Percentiles rank a stretch among this genome's conserved stretches.
Conservation (phyloP, 169 alveolate genomes). For the Plasmodium malariae region DNA sequence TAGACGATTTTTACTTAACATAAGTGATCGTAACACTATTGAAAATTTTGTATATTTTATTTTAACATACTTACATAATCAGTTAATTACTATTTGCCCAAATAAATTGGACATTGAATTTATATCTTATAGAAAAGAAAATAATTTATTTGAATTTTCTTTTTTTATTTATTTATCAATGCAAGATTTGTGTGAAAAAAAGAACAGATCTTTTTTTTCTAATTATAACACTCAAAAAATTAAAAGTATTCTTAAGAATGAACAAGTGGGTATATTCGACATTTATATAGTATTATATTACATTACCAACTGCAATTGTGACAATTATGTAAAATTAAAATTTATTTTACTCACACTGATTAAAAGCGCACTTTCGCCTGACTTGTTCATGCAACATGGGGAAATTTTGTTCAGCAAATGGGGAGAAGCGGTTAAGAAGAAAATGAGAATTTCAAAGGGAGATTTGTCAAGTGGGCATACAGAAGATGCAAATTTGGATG, state of each 20-base stretch:
- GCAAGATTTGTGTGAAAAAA: slow-evolving; percentile 22
- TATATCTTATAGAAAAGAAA: slow-evolving; percentile 32
- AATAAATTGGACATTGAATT: slow-evolving; percentile 16
- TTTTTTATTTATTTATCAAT: slow-evolving; percentile 40
- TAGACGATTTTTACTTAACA: slow-evolving; percentile 40
- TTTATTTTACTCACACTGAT: slow-evolving; percentile 16
- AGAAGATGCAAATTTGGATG: too few species aligned
- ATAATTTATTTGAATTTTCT: slow-evolving; percentile 39
- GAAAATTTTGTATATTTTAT: slow-evolving; percentile 8
- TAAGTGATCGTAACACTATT: slow-evolving; percentile 32
- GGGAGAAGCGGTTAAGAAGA: too few species aligned
- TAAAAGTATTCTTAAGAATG: slow-evolving; percentile 18
- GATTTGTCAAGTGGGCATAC: too few species aligned
- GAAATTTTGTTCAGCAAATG: not conserved
- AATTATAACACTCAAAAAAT: slow-evolving; percentile 4
- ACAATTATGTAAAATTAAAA: slow-evolving; percentile 24
- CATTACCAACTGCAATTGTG: slow-evolving; percentile 21
- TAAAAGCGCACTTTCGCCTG: slow-evolving; percentile 27
- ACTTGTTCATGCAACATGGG: slow-evolving; percentile 19
- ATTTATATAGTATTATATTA: slow-evolving; percentile 30
- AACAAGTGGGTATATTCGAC: slow-evolving; percentile 9
- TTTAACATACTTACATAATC: slow-evolving; percentile 7
- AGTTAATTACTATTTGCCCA: slow-evolving; percentile 8
- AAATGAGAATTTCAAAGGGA: too few species aligned
- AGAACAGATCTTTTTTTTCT: not conserved